Conservation (phyloP, 208 protist genomes). For the Acanthamoeba triangularis region DNA sequence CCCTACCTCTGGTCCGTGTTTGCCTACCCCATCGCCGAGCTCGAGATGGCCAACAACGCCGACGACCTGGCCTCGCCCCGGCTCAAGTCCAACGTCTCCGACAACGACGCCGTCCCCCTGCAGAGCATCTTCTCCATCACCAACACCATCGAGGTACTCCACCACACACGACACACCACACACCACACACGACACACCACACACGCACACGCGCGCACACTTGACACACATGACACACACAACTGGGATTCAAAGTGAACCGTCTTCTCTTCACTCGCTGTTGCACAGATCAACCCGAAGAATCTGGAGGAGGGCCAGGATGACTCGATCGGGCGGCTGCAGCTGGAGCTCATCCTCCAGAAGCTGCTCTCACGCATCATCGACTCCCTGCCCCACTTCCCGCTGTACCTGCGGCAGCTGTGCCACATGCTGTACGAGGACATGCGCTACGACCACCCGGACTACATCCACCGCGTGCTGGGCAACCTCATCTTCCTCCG, state of each 20-base stretch:
- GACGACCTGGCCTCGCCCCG: background rate
- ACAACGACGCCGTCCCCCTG: background rate
- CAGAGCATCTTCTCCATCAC: conserved; percentile 25
- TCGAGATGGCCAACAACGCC: conserved; percentile 17
- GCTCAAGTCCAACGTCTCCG: conserved; percentile 1
- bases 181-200: background rate
- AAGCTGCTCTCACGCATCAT: conserved; percentile 34
- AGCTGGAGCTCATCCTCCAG: conserved; percentile 48
- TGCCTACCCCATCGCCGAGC: conserved; percentile 43
- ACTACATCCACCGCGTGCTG: conserved; percentile 48
- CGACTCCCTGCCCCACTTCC: conserved; percentile 18
- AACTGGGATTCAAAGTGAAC: background rate
- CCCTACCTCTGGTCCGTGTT: conserved; percentile 50
- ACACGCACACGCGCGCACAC: too few relatives aligned
- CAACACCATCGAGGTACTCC: conserved; percentile 18
- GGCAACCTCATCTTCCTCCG: conserved; percentile 75
- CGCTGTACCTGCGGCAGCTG: conserved; percentile 34
- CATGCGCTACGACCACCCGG: conserved; percentile 46
- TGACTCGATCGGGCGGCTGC: conserved; percentile 23
- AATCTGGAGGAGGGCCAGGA: conserved; percentile 30
- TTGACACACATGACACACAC: background rate
- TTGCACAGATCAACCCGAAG: conserved; percentile 25
- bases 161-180: background rate
- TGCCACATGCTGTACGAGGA: conserved; percentile 51
- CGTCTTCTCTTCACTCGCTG: background rate